Evolutionary conservation across 306 rosid genomes (phyloP).

Genomic region (Vicia villosa): DNA sequence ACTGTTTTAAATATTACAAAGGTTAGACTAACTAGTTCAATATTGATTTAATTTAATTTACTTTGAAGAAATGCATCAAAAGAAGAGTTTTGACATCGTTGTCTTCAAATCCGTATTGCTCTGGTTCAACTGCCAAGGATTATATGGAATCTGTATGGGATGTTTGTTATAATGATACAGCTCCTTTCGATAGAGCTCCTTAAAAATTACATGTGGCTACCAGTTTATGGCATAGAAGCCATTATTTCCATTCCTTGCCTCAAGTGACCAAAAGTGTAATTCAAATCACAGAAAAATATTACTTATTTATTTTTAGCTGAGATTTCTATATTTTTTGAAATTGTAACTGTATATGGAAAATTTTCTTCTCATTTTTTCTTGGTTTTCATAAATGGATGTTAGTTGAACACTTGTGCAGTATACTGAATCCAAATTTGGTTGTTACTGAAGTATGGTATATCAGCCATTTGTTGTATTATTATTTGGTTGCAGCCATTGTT

Average conservation of each 20-base stretch:
- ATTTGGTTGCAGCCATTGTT: background rate
- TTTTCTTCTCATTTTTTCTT: background rate
- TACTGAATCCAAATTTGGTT: background rate
- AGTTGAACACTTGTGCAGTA: background rate
- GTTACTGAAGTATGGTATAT: background rate
- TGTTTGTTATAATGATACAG: conserved; percentile 77
- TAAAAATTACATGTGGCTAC: conserved; percentile 32
- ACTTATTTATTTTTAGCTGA: background rate
- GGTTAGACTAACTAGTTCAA: conserved; percentile 18
- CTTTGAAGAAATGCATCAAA: conserved; percentile 78
- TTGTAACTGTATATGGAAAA: conserved; percentile 4
- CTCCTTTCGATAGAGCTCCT: conserved; percentile 83
- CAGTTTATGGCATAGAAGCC: conserved; percentile 19
- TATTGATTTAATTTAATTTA: conserved; percentile 27
- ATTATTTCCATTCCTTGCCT: conserved; percentile 34
- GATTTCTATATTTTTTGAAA: background rate
- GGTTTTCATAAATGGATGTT: background rate
- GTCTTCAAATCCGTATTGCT: conserved; percentile 60
- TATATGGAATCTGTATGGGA: conserved; percentile 96
- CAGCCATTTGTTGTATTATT: background rate
- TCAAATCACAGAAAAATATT: conserved; percentile 16
- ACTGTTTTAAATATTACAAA: background rate
- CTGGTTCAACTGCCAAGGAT: conserved; percentile 65
- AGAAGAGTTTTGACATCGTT: conserved; percentile 82
- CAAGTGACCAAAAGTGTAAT: conserved; percentile 19